Evolutionary conservation across 306 rosid genomes (phyloP).

Genomic region (peach (Prunus persica)): Prunus_persica_NCBIv2 NC_034009.1:32678001-32678500

Average conservation of each 20-base stretch:
- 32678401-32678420: neutral
- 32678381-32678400: conserved; percentile 13
- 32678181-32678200: conserved; percentile 69
- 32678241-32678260: conserved; percentile 80
- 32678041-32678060: conserved; percentile 57
- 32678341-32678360: conserved; percentile 71
- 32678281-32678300: conserved; percentile 63
- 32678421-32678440: neutral
- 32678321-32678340: conserved; percentile 74
- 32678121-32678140: conserved; percentile 88
- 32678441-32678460: neutral
- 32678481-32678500: neutral
- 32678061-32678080: conserved; percentile 65
- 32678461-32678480: neutral
- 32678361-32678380: conserved; percentile 65
- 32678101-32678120: conserved; percentile 67
- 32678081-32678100: conserved; percentile 81
- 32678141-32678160: conserved; percentile 73
- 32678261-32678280: conserved; percentile 84
- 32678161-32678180: conserved; percentile 69
- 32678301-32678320: conserved; percentile 76
- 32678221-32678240: conserved; percentile 81
- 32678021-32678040: conserved; percentile 92
- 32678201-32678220: conserved; percentile 78
- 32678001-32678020: conserved; percentile 23